Evolutionary conservation across 2,329 filamentous ascomycete species (phyloP).

Genomic region (Diatrype stigma): DNA sequence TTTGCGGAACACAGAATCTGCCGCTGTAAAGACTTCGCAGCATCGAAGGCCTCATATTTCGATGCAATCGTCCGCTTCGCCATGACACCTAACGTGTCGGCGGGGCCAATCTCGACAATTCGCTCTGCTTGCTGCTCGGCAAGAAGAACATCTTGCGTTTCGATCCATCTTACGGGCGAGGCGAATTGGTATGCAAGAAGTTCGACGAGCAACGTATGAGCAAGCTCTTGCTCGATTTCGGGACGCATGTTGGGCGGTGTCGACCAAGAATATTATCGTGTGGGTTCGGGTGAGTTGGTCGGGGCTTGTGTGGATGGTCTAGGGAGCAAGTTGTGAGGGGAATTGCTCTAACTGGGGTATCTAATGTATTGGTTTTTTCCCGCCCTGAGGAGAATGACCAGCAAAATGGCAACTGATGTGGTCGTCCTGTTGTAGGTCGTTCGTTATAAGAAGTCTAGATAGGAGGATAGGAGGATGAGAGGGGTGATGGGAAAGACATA

Average conservation of each 20-base stretch:
- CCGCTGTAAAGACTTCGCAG: constrained; percentile 90
- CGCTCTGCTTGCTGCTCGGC: constrained; percentile 93
- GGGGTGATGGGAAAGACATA: background rate
- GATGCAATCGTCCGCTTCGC: constrained; percentile 91
- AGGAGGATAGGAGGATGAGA: background rate
- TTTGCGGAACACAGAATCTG: constrained; percentile 99
- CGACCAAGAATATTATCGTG: constrained; percentile 8
- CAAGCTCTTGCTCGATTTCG: constrained; percentile 98
- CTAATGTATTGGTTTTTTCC: background rate
- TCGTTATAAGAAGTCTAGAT: background rate
- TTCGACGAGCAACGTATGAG: constrained; percentile 96
- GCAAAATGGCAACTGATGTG: background rate
- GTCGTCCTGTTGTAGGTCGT: background rate
- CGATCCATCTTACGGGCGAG: constrained; percentile 98
- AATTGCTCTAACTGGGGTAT: background rate
- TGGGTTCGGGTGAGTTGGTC: constrained; percentile 6
- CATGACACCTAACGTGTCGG: constrained; percentile 96
- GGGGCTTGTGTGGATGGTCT: constrained; percentile 1
- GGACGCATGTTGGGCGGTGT: constrained; percentile 73
- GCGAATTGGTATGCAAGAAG: constrained; percentile 99
- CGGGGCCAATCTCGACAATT: constrained; percentile 95
- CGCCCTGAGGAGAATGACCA: background rate
- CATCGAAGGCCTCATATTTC: constrained; percentile 98
- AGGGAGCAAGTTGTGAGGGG: constrained; percentile 1
- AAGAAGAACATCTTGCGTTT: constrained; percentile 99